Base-by-base conservation (phyloP, 2,329 filamentous ascomycete genomes). In the Dactylellina haptotyla region DNA sequence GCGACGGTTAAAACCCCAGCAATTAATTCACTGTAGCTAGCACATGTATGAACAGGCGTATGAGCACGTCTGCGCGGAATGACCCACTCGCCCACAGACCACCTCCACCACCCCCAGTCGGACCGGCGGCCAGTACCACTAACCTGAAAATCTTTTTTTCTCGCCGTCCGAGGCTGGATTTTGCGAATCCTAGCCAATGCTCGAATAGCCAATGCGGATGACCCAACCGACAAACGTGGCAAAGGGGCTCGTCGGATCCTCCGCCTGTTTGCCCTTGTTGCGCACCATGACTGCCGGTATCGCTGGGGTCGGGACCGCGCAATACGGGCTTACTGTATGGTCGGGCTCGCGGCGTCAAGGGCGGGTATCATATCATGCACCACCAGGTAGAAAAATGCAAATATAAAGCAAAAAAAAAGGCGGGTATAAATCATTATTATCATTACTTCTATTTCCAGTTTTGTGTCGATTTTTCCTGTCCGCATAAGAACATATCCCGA, bases 401-500 rank as follows among this genome's bases (percentile, higher is more conserved):
- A n/a, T n/a, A n/a, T n/a, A n/a, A n/a, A n/a, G n/a, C n/a, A n/a
- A n/a, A n/a, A n/a, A n/a, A n/a, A n/a, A n/a, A n/a, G n/a, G n/a
- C n/a, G n/a, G 32, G 32, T 34, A 59, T 32, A 20, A 50, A 41
- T 56, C 66, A 51, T 70, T 72, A 72, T 72, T 72, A 72, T 72
- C 67, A 72, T 72, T 72, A 72, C 53, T 34, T 71, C 66, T 71
- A 71, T 71, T 23, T 23, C 10, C 4, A n/a, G 26, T 45, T 12
- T 23, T 39, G 26, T 37, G 50, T 54, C 48, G 26, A n/a, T n/a
- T n/a, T n/a, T n/a, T n/a, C n/a, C n/a, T 53, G 59, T 61, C 59
- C 67, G 67, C 67, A 72, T 72, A 72, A 61, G 67, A 59, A 65
- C 67, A 46, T 64, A n/a, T n/a, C n/a, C 37, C 32, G 51, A 63